These are phyloP conservation scores for Coniosporium apollinis DNA, from an alignment of 495 filamentous ascomycete genomes.

Conservation along the genomic window DNA sequence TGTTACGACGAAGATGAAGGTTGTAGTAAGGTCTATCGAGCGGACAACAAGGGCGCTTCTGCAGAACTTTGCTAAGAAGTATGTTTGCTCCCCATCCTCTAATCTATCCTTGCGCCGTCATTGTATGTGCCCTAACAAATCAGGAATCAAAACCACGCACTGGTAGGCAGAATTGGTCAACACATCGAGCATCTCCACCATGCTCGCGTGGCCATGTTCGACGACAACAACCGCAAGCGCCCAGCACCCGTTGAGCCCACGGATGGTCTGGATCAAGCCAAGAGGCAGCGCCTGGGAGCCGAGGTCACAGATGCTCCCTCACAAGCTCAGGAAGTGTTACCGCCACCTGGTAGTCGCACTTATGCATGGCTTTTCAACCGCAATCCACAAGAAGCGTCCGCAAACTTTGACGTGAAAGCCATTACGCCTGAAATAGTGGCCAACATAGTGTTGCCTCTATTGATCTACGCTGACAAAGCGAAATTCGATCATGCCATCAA, in stretches of 20 bases:
- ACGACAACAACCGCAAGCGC: slow-evolving; percentile 64
- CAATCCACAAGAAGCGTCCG: slow-evolving; percentile 53
- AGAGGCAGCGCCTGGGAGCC: slow-evolving; percentile 51
- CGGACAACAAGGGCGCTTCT: slow-evolving; percentile 73
- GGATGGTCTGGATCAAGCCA: slow-evolving; percentile 51
- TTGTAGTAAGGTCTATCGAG: slow-evolving; percentile 83
- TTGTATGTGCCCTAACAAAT: neutral
- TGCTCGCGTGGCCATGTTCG: slow-evolving; percentile 53
- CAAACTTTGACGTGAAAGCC: slow-evolving; percentile 63
- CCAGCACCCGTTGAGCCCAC: slow-evolving; percentile 44
- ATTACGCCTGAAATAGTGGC: slow-evolving; percentile 58
- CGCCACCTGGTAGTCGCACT: slow-evolving; percentile 53
- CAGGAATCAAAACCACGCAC: slow-evolving; percentile 54
- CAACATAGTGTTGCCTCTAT: slow-evolving; percentile 54
- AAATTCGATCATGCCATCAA: slow-evolving; percentile 53
- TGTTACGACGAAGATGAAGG: slow-evolving; percentile 58
- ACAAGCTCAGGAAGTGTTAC: slow-evolving; percentile 35
- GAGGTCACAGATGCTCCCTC: slow-evolving; percentile 26
- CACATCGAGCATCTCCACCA: slow-evolving; percentile 65
- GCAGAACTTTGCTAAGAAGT: slow-evolving; percentile 64
- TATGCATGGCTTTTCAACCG: slow-evolving; percentile 71
- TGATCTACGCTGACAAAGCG: slow-evolving; percentile 44
- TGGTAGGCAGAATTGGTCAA: slow-evolving; percentile 57
- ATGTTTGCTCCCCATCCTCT: slow-evolving; percentile 10
- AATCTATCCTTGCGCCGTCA: neutral